A percentile compares a stretch with the other conserved stretches of the same genome.
Evolutionary conservation across 371 early-diverging fungal species (phyloP).

Genomic region (Encephalitozoon cuniculi): DNA sequence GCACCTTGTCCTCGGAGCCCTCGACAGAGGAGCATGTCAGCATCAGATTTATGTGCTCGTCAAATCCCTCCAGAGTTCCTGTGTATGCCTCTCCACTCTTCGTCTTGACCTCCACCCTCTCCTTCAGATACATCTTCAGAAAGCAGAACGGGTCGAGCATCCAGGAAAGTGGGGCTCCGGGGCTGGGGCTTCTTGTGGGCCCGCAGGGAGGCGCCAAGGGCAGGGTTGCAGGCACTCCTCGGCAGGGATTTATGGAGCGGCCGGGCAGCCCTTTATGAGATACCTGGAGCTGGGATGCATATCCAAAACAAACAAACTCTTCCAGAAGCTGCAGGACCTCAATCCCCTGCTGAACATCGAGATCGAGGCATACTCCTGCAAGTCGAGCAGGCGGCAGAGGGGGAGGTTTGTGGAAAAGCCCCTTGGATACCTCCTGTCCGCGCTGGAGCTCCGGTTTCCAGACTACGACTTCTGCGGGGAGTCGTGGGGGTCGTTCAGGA

Average conservation of each 20-base stretch:
- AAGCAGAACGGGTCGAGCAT: constrained; percentile 51
- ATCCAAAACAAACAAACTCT: constrained; percentile 36
- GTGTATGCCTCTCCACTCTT: constrained; percentile 39
- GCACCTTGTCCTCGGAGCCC: background rate
- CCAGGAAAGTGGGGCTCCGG: background rate
- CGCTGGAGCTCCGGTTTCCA: constrained; percentile 28
- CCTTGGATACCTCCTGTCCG: constrained; percentile 11
- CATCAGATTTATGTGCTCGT: constrained; percentile 55
- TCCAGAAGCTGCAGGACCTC: background rate
- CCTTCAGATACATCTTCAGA: constrained; percentile 47
- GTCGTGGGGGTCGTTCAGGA: background rate
- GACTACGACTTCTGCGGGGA: constrained; percentile 24
- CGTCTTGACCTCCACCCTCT: constrained; percentile 35
- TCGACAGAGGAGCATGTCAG: constrained; percentile 1
- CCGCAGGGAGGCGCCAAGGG: background rate
- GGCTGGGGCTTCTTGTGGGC: background rate
- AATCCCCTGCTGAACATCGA: constrained; percentile 10
- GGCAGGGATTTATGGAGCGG: background rate
- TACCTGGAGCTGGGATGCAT: constrained; percentile 23
- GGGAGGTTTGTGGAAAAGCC: constrained; percentile 12
- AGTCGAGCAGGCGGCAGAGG: constrained; percentile 27
- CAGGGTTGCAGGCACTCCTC: background rate
- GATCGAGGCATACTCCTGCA: constrained; percentile 46
- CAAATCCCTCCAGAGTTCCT: constrained; percentile 53
- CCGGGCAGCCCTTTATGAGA: constrained; percentile 23